Conservation (phyloP, 306 rosid species). For the Gillenia trifoliata region DNA sequence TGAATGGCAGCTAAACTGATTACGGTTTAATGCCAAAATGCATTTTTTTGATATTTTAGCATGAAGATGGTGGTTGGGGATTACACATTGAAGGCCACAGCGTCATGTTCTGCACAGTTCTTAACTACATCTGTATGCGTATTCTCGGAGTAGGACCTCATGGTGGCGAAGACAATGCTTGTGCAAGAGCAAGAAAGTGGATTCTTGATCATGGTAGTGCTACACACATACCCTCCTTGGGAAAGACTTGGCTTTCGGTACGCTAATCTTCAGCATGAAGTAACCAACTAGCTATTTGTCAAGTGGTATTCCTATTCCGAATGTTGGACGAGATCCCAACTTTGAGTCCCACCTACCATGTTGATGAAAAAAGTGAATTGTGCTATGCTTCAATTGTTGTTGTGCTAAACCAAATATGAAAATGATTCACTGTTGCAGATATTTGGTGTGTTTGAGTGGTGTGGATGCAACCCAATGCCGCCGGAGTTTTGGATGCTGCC, state of each 20-base stretch:
- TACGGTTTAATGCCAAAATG: no score
- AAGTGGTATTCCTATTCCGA: no score
- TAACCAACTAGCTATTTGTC: no score
- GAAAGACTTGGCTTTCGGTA: slow-evolving; percentile 83
- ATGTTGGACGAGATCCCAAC: no score
- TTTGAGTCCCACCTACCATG: no score
- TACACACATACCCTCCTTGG: slow-evolving; percentile 70
- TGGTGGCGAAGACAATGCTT: slow-evolving; percentile 54
- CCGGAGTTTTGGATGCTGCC: slow-evolving; percentile 86
- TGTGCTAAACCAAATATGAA: no score
- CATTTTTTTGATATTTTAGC: slow-evolving; percentile 26
- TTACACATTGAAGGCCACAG: slow-evolving; percentile 73
- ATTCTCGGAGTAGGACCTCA: slow-evolving; percentile 57
- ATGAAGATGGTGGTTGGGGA: slow-evolving; percentile 92
- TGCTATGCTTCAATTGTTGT: no score
- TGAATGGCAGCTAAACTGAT: no score
- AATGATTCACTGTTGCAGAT: slow-evolving; percentile 30
- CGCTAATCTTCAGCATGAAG: no score
- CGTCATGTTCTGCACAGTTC: slow-evolving; percentile 61
- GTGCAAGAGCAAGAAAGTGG: slow-evolving; percentile 65
- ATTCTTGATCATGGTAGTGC: slow-evolving; percentile 63
- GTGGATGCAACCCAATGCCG: slow-evolving; percentile 71
- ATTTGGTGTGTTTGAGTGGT: slow-evolving; percentile 67
- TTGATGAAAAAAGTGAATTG: no score
- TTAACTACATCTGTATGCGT: slow-evolving; percentile 64